These are phyloP conservation scores for Asterochloris sp. DNA, from an alignment of 139 green algal species.

Conservation along the genomic window DNA sequence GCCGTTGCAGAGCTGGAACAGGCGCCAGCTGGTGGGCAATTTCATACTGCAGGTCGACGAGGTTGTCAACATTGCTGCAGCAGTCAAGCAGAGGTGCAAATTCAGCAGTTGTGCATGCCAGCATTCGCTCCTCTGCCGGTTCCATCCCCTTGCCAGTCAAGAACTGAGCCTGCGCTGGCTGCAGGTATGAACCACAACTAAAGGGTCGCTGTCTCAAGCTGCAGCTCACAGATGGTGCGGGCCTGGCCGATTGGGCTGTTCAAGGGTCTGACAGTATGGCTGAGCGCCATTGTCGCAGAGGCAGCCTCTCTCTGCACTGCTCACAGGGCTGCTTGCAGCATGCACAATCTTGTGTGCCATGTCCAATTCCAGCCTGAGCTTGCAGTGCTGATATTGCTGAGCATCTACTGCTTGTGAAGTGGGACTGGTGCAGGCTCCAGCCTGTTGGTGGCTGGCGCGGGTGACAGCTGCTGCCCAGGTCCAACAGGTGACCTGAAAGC, in stretches of 20 bases:
- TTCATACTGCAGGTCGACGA: slow-evolving; percentile 76
- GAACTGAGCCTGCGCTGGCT: not conserved
- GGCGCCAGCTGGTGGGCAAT: slow-evolving; percentile 42
- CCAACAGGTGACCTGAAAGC: no score
- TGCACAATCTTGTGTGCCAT: no score
- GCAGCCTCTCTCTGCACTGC: no score
- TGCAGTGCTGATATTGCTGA: no score
- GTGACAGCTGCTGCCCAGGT: no score
- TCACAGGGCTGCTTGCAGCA: no score
- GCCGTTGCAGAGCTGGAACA: slow-evolving; percentile 39
- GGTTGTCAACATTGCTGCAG: slow-evolving; percentile 55
- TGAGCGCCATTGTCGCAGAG: no score
- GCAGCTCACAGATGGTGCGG: slow-evolving; percentile 65
- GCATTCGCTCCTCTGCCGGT: not conserved
- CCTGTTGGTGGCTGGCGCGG: no score
- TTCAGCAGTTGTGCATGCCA: not conserved
- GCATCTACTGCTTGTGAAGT: no score
- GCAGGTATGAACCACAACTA: slow-evolving; percentile 35
- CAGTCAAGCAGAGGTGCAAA: slow-evolving; percentile 51
- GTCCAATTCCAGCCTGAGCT: no score
- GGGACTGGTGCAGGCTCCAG: no score
- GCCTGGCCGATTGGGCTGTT: not conserved
- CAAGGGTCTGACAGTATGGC: no score
- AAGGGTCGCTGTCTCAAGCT: slow-evolving; percentile 59
- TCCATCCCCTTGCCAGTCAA: not conserved